phyloP scores from a whole-genome alignment of 495 filamentous ascomycete species.

The Umbilicaria muhlenbergii region DNA sequence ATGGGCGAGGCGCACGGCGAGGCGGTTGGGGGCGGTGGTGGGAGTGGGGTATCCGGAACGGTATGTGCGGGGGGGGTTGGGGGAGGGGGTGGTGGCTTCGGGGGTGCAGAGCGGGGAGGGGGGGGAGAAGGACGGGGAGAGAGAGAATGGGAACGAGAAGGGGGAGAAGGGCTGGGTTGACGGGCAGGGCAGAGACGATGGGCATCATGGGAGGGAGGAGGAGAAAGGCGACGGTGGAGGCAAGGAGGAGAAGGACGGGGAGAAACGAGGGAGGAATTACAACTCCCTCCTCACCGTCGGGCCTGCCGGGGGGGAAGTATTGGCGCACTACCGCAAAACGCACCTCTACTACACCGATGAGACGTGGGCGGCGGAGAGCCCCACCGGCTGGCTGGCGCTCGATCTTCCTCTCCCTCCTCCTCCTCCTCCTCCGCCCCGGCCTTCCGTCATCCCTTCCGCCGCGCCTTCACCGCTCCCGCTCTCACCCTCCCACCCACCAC shows the following conservation, averaged over 20 bases:
- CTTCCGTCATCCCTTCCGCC: too few species aligned
- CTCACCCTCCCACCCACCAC: too few species aligned
- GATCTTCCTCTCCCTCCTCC: neutral
- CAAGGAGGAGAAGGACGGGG: too few species aligned
- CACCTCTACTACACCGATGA: conserved; percentile 89
- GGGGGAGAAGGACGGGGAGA: neutral
- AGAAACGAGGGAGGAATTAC: conserved; percentile 41
- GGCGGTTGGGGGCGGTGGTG: conserved; percentile 61
- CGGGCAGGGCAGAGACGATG: too few species aligned
- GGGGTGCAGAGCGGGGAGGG: too few species aligned
- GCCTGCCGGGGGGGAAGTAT: conserved; percentile 52
- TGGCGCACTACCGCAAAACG: conserved; percentile 76
- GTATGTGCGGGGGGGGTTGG: conserved; percentile 17
- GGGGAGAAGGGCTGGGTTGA: too few species aligned
- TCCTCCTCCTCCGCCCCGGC: too few species aligned
- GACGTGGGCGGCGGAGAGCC: conserved; percentile 73
- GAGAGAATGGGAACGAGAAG: too few species aligned
- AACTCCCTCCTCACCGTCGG: conserved; percentile 78
- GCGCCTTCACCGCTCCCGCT: too few species aligned
- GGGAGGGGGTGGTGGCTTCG: too few species aligned
- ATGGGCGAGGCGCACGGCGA: conserved; percentile 67
- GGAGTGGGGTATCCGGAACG: conserved; percentile 85
- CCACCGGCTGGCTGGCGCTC: conserved; percentile 35
- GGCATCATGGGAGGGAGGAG: conserved; percentile 1
- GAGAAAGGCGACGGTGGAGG: neutral